Base-by-base conservation (phyloP, 2,329 filamentous ascomycete genomes). In the Neofusicoccum kwambonambiense region DNA sequence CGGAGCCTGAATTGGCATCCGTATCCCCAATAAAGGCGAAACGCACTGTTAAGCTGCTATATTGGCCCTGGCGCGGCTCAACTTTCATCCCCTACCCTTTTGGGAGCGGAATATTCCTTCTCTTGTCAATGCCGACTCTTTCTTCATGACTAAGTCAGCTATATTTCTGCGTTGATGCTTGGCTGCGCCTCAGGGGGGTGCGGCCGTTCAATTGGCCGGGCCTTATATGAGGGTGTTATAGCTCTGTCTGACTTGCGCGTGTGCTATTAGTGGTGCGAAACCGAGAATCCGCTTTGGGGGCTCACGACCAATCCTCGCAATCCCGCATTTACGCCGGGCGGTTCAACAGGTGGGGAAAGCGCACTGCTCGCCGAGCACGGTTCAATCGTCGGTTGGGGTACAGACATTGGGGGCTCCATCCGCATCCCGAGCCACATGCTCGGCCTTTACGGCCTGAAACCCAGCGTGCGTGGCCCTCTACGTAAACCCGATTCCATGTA, bases 291-390 rank as follows among this genome's bases (percentile, higher is more conserved):
- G 8, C 75, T 85, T 2, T 84, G 78, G 76, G 83, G 83, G 0
- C 69, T 83, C 49, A 84, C 83, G 0, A 79, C 75, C 0, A 81
- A 84, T 66, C 81, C 83, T 3, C 66, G 70, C 0, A 76, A 82
- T 63, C 72, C 75, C 3, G 67, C 66, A 0, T 81, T 88, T 4
- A 81, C 80, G 6, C 76, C 76, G 64, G 86, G 86, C n/a, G 86
- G 86, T 12, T 86, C 83, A 52, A 87, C 85, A 1, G 86, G 86
- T 1, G 86, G 82, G 45, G 86, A 88, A 70, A 85, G 83, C 3
- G 82, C 86, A 3, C 76, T 88, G 47, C 81, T 87, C 47, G 80
- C 81, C 0, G 71, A 87, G 12, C 76, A 78, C 66, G 86, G 86
- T 2, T 83, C 81, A n/a, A 80, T 84, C 2, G 79, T 81, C 12